Evolutionary conservation across 345 rosid species (phyloP).

Genomic region (Melaleuca quinquenervia): DNA sequence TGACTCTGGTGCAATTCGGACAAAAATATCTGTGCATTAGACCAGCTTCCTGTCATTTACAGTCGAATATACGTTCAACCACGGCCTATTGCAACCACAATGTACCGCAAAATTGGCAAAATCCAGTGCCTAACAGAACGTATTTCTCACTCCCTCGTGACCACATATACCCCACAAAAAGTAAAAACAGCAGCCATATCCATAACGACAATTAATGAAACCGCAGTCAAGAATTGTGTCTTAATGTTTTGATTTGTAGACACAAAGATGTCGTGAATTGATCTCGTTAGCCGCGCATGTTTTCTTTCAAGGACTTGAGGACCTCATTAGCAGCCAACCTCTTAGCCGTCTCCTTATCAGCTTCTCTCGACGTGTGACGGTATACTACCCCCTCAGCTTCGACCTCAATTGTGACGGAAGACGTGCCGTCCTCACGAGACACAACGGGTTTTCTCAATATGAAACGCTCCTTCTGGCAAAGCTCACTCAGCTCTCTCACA

Average conservation of each 20-base stretch:
- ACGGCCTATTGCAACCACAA: neutral
- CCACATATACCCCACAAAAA: neutral
- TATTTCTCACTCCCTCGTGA: neutral
- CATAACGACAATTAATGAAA: neutral
- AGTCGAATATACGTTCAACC: neutral
- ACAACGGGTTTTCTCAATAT: slow-evolving; percentile 1
- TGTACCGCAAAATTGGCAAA: neutral
- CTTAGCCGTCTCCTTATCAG: slow-evolving; percentile 39
- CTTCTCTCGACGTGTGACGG: slow-evolving; percentile 23
- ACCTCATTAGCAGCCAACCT: slow-evolving; percentile 50
- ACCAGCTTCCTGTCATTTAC: neutral
- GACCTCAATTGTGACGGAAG: slow-evolving; percentile 33
- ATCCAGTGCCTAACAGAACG: neutral
- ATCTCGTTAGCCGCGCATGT: neutral
- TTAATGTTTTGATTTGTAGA: neutral
- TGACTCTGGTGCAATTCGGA: fast-evolving
- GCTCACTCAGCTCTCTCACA: slow-evolving; percentile 42
- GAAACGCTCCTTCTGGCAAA: slow-evolving; percentile 37
- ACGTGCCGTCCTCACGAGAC: slow-evolving; percentile 4
- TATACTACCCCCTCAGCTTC: slow-evolving; percentile 29
- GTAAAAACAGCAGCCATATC: neutral
- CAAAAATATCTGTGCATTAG: neutral
- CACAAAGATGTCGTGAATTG: neutral
- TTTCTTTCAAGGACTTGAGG: slow-evolving; percentile 27
- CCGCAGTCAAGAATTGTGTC: neutral